Conservation (phyloP, 2,329 filamentous ascomycete genomes). For the Aspergillus fijiensis region DNA sequence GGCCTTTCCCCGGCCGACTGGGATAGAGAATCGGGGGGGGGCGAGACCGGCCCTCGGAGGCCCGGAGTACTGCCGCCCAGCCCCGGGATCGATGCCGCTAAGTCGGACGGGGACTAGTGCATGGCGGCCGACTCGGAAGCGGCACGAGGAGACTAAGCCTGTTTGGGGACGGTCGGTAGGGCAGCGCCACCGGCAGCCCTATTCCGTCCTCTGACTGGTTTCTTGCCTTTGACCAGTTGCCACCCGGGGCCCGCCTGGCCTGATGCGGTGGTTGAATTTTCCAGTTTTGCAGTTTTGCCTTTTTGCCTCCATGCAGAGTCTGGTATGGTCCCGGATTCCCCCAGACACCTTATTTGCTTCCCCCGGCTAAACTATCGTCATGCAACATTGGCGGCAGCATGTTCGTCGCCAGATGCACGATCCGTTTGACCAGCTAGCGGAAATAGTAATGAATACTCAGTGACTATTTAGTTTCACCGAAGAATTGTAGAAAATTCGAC, state of each 20-base stretch:
- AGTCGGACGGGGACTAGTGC: not conserved
- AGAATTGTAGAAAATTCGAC: not conserved
- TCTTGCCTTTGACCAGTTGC: not conserved
- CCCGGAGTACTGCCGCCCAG: not conserved
- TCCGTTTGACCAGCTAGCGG: too few relatives aligned
- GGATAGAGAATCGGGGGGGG: not conserved
- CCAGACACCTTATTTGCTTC: too few relatives aligned
- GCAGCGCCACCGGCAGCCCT: too few relatives aligned
- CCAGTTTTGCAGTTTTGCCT: not conserved
- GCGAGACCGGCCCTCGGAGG: not conserved
- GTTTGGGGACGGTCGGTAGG: not conserved
- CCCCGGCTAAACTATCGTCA: too few relatives aligned
- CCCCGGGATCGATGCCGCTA: not conserved
- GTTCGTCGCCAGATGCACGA: too few relatives aligned
- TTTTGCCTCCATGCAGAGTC: not conserved
- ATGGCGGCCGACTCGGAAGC: not conserved
- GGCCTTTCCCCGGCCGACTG: too few relatives aligned
- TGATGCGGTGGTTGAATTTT: not conserved
- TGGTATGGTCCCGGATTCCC: too few relatives aligned
- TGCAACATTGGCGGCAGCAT: too few relatives aligned
- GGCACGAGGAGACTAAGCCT: not conserved
- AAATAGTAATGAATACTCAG: too few relatives aligned
- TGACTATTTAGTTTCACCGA: not conserved
- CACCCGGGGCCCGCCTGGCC: not conserved
- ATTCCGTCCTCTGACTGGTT: too few relatives aligned